Evolutionary conservation across 805 yeast genomes (phyloP), one percentile per base, ranked within the genome.

Genomic region (Starmerella geochares): DNA sequence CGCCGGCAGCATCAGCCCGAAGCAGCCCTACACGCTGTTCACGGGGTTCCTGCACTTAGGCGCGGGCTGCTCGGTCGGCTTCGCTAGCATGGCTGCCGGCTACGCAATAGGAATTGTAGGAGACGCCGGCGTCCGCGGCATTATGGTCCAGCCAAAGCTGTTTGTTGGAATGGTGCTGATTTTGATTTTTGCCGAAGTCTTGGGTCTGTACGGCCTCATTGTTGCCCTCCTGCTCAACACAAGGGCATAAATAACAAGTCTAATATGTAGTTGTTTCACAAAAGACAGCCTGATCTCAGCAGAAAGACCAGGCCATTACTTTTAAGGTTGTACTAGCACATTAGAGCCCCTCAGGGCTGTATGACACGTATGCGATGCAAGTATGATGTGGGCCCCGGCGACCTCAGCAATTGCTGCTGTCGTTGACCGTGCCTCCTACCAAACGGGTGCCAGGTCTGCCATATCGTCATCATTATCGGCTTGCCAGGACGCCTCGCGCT

Each of bases 41-140:
- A 84, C 86, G 64, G 98, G 98, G n/a, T 87, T 87, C 67, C 86
- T 92, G 94, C 99, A 92, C 69, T 72, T 92, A 66, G 88, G 94
- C 47, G 87, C 96, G 68, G 99, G 99, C 1, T 70, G 90, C 53
- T 79, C 94, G 32, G 99, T 92, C 39, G 99, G 99, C 1, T 86
- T 92, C 63, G 87, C 97, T 3, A 88, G 97, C 66, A 74, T 92
- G 64, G 88, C 97, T 36, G 84, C 95, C 52, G 99, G 99, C 40
- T 92, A 88, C 68, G 92, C 98, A 51, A 86, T 86, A 70, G 95
- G 95, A 46, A 81, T 86, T 55, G 95, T 86, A 33, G 95, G 95
- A 37, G 95, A 86, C 63, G 94, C 83, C 61, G 95, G 95, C 57
- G 94, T 86, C 42, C 78, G 95, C 61, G 85, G 82, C 60, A 79